Evolutionary conservation across 179 eudicot genomes (phyloP).

Genomic region (Spinacia oleracea): DNA sequence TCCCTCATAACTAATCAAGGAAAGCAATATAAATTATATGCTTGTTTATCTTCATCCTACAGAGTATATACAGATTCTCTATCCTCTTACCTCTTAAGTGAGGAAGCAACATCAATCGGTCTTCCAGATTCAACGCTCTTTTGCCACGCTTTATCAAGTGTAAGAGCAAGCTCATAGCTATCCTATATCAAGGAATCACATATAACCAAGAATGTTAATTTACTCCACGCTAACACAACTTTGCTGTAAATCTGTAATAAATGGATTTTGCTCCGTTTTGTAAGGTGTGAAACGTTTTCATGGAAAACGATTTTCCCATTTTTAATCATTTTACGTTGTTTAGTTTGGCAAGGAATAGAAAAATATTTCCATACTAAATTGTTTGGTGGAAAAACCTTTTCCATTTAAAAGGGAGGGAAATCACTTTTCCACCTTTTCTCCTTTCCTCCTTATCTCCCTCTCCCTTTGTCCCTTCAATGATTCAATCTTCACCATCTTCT

Average conservation of each 20-base stretch:
- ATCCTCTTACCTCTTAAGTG: conserved; percentile 58
- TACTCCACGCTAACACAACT: background rate
- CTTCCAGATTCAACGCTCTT: conserved; percentile 50
- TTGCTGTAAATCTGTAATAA: background rate
- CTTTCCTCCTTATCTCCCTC: no score
- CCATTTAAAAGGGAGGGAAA: no score
- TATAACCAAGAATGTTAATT: background rate
- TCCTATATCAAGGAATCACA: conserved; percentile 48
- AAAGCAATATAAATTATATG: background rate
- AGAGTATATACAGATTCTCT: background rate
- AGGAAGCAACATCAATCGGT: conserved; percentile 61
- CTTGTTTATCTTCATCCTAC: background rate
- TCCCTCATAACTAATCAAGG: conserved; percentile 61
- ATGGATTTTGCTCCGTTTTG: background rate
- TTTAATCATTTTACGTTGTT: no score
- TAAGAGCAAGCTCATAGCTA: conserved; percentile 79
- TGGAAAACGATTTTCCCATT: no score
- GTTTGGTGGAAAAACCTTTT: no score
- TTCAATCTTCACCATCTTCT: no score
- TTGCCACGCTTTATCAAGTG: conserved; percentile 66
- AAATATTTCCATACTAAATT: no score
- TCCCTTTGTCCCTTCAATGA: no score
- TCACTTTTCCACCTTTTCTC: no score
- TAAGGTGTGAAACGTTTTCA: no score
- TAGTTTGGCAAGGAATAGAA: no score